Base-by-base conservation (phyloP, 352 stramenopile genomes). In the Globisporangium orthogonon region DNA sequence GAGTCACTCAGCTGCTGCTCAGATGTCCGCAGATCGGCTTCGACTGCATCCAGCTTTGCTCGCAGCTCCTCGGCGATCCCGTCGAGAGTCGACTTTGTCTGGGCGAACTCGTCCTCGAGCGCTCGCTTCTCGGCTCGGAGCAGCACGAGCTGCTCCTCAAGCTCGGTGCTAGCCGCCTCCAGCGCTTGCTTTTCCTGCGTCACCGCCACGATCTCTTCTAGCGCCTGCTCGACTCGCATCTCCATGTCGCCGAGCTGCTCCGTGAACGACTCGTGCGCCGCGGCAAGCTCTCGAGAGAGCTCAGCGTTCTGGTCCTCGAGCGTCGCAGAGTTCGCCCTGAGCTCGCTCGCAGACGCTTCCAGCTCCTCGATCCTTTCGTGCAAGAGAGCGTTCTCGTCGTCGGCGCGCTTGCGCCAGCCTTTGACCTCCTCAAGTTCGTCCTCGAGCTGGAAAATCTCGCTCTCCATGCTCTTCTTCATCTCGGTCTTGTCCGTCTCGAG, bases 371-470 rank as follows among this genome's bases (percentile, higher is more conserved):
- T 69, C 40, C 70, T 68, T 17, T 71, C 69, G 18, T 70, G 61
- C 17, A 83, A 56, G 17, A 50, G 50, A 9, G 63, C 66, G 13
- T 81, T 83, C 50, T 78, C 76, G 47, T 74, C 67, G 49, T 80
- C 72, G 6, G 77, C 62, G 54, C 76, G 71, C 49, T 73, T 71
- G 9, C 77, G 61, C n/a, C 71, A 66, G 31, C 78, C 74, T 29
- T 64, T 67, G 18, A 78, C 46, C 35, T 81, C 62, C 23, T 81
- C 73, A 13, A 84, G 76, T 23, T 82, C 71, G 45, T 80, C 71
- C 52, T 86, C 70, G 1, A 69, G 30, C 33, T 67, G 49, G 28
- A 51, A 52, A 4, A 66, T 28, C 45, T 69, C 52, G 46, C 18
- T 33, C 35, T 67, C 61, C 15, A 67, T 15, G 3, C 28, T 30